phyloP scores from a whole-genome alignment of 441 rosid species.

The Hura crepitans region DNA sequence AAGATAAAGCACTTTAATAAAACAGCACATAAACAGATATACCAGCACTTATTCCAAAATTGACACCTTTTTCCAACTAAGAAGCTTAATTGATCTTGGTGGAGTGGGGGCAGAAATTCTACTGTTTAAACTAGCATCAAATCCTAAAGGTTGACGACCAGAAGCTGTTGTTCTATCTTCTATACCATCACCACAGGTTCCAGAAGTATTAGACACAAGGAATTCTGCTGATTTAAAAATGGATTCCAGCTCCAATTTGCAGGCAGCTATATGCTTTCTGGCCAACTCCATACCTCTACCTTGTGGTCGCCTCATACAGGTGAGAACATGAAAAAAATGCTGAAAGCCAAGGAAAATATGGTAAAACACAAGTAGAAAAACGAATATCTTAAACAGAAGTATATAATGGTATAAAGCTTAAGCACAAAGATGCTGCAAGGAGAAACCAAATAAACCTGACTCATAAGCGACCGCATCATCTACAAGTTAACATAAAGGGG shows the following conservation, averaged over 20 bases:
- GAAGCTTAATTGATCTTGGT: constrained; percentile 84
- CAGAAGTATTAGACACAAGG: constrained; percentile 36
- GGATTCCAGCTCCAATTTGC: constrained; percentile 66
- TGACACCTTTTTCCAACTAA: constrained; percentile 78
- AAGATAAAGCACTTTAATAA: constrained; percentile 25
- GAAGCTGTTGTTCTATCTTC: constrained; percentile 86
- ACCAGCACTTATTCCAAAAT: constrained; percentile 20
- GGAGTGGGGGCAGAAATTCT: constrained; percentile 93
- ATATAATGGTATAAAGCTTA: background rate
- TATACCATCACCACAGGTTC: constrained; percentile 36
- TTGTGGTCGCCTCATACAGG: constrained; percentile 83
- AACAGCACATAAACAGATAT: constrained; percentile 16
- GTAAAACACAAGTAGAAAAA: constrained; percentile 22
- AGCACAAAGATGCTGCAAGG: constrained; percentile 17
- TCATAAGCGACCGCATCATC: background rate
- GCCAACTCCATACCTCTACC: constrained; percentile 95
- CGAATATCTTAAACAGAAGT: background rate
- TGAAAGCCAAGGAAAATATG: constrained; percentile 40
- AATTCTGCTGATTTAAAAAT: constrained; percentile 53
- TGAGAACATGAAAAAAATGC: constrained; percentile 86
- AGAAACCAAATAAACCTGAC: background rate
- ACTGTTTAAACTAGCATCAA: constrained; percentile 80
- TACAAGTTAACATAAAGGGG: background rate
- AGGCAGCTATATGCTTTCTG: constrained; percentile 75
- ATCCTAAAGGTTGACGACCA: constrained; percentile 72